These are phyloP conservation scores for Blastobotrys apis DNA, from an alignment of 1,139 yeast species.

Conservation along the genomic window DNA sequence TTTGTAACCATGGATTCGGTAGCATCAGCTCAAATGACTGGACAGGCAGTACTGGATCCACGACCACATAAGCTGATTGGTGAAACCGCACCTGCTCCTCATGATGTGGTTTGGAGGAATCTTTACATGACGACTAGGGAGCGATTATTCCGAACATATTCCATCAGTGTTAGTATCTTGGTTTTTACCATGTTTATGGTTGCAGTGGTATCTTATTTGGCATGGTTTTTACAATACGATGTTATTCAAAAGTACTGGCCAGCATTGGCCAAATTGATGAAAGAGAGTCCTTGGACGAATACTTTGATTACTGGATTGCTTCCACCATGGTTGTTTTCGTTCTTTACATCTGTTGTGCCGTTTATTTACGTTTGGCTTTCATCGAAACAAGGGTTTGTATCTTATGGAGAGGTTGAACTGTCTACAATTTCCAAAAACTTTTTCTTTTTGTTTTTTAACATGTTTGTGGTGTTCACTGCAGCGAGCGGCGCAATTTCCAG, in stretches of 20 bases:
- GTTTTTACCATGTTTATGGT: conserved; percentile 62
- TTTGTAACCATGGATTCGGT: conserved; percentile 83
- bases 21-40: conserved; percentile 84
- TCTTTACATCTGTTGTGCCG: conserved; percentile 69
- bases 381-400: conserved; percentile 65
- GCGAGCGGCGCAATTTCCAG: conserved; percentile 65
- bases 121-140: conserved; percentile 56
- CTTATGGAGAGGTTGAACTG: conserved; percentile 77
- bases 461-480: conserved; percentile 77
- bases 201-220: conserved; percentile 67
- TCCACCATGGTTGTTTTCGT: conserved; percentile 71
- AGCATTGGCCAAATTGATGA: conserved; percentile 57
- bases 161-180: conserved; percentile 61
- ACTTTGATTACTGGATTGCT: conserved; percentile 71
- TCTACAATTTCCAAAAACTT: conserved; percentile 77
- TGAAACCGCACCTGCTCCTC: conserved; percentile 80
- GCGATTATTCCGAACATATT: conserved; percentile 54
- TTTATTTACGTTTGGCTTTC: conserved; percentile 71
- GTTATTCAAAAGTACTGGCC: conserved; percentile 73
- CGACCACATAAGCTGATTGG: conserved; percentile 68
- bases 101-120: conserved; percentile 79
- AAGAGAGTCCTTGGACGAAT: conserved; percentile 52
- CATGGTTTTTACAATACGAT: conserved; percentile 65
- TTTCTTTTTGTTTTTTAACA: conserved; percentile 76
- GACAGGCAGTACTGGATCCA: conserved; percentile 84